These are phyloP conservation scores for Anacardium occidentale DNA, from an alignment of 345 rosid species.

Conservation along the genomic window DNA sequence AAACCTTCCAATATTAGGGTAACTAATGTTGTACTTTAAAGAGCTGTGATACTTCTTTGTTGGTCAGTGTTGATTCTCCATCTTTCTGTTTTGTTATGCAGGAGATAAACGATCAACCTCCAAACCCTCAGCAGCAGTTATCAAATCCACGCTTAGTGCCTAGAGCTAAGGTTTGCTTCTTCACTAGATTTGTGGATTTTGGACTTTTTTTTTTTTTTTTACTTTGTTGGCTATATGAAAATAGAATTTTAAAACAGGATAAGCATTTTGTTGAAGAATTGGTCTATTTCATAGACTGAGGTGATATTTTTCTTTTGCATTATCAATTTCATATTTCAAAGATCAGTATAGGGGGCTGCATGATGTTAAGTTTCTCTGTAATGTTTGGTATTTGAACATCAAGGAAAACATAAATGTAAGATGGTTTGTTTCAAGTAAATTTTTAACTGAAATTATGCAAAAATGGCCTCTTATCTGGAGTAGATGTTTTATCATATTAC, in stretches of 20 bases:
- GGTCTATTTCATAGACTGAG: neutral
- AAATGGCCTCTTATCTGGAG: neutral
- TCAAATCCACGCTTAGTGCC: slow-evolving; percentile 73
- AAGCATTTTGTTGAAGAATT: slow-evolving; percentile 1
- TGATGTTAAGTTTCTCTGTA: neutral
- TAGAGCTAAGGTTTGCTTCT: slow-evolving; percentile 70
- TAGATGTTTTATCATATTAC: neutral
- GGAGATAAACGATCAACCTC: slow-evolving; percentile 91
- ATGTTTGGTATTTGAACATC: slow-evolving; percentile 11
- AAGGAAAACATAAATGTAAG: no score
- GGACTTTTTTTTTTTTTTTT: no score
- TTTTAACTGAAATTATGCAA: neutral
- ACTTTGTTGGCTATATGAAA: slow-evolving; percentile 9
- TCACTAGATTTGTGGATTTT: slow-evolving; percentile 8
- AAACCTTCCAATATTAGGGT: slow-evolving; percentile 90
- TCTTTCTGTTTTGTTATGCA: slow-evolving; percentile 34
- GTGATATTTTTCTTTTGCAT: neutral
- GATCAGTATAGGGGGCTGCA: slow-evolving; percentile 5
- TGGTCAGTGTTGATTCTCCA: slow-evolving; percentile 17
- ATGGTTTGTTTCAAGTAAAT: neutral
- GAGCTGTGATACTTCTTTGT: slow-evolving; percentile 19
- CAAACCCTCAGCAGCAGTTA: slow-evolving; percentile 74
- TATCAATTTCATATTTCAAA: slow-evolving; percentile 4
- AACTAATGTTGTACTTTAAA: slow-evolving; percentile 8
- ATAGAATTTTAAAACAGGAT: slow-evolving; percentile 3